A percentile compares a stretch with the other conserved stretches of the same genome.
Evolutionary conservation across 129 eudicot genomes (phyloP).

Genomic region (Logfia minima): DNA sequence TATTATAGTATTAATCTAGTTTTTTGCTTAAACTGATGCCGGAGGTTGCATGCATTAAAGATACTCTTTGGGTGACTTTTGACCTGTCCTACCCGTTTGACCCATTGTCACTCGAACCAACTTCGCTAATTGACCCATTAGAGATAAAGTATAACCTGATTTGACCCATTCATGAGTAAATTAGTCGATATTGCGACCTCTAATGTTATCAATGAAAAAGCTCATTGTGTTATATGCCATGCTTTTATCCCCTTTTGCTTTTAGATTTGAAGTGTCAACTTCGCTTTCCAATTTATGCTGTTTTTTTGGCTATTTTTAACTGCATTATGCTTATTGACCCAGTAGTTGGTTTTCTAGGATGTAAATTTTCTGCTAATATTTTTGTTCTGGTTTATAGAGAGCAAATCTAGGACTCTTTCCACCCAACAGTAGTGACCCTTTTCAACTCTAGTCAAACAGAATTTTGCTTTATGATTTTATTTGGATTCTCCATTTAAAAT

Average conservation of each 20-base stretch:
- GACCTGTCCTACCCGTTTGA: background rate
- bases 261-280: background rate
- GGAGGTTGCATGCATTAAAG: background rate
- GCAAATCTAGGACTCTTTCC: slow-evolving; percentile 1
- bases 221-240: background rate
- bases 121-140: no score
- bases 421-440: background rate
- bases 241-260: background rate
- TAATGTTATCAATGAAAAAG: slow-evolving; percentile 17
- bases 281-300: slow-evolving; percentile 14
- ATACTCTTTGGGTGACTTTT: background rate
- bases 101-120: background rate
- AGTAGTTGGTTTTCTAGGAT: background rate
- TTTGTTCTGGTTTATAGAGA: background rate
- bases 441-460: background rate
- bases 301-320: background rate
- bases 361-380: background rate
- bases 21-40: background rate
- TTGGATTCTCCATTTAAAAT: background rate
- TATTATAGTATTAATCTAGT: background rate
- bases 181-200: background rate
- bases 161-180: background rate
- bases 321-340: background rate
- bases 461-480: no score
- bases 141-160: background rate